Evolutionary conservation across 352 stramenopile species (phyloP), one percentile per base, ranked within the genome.

Genomic region (Pseudoperonospora humuli): DNA sequence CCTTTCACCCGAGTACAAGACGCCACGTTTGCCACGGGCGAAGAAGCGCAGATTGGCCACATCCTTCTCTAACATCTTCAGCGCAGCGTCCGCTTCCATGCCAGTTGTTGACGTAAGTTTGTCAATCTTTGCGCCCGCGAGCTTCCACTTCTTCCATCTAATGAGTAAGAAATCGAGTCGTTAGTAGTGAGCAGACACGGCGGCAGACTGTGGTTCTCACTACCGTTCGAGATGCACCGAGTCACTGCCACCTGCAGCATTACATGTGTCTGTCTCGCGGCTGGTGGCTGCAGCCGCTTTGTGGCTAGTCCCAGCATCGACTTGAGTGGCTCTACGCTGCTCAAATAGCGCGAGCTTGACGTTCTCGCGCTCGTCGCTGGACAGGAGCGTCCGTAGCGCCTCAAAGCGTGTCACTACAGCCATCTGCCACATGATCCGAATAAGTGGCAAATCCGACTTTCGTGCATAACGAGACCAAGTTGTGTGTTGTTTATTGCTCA

Each of bases 91-190:
- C 20, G 45, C 50, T 20, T 45, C 39, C 4, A 32, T 50, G 11
- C 31, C 24, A 3, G 35, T 31, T 2, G 45, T 49, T 21, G 53
- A 52, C 32, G 70, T 83, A 31, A 85, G 61, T 43, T 67, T 56
- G 28, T 77, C 49, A 34, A 85, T 81, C 38, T 83, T 66, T 14
- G 50, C 59, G 33, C 58, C 63, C 18, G 61, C 50, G 3, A 85
- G 68, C 54, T 81, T 85, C 73, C 73, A 85, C 42, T 71, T 61
- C 54, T 67, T 80, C 56, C 72, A 85, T 39, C 72, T 84, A 23
- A 20, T 28, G 14, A 62, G 20, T 39, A 46, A 50, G 32, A 37
- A 14, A 26, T n/a, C 2, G 27, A 15, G 19, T 13, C 13, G 18
- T 20, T 11, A 36, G 11, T 0, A 27, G 11, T 6, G 2, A 31